Evolutionary conservation across 2,329 filamentous ascomycete species (phyloP).

Genomic region (Pezicula carpinea): DNA sequence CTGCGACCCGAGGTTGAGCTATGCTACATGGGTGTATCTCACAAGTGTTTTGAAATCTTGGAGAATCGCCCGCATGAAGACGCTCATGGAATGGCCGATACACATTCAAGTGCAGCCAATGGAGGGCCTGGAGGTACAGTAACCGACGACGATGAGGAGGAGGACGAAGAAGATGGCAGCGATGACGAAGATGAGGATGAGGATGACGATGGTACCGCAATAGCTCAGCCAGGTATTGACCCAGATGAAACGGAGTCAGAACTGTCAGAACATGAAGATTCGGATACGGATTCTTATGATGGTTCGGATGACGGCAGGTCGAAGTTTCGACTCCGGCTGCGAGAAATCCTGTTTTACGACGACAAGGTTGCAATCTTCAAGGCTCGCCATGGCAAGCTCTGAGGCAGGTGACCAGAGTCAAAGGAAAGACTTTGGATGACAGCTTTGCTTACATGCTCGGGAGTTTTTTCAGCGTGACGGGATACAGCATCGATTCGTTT

Average conservation of each 20-base stretch:
- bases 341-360: constrained; percentile 81
- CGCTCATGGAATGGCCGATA: constrained; percentile 19
- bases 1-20: constrained; percentile 71
- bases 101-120: constrained; percentile 27
- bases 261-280: constrained; percentile 39
- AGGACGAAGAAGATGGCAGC: constrained; percentile 41
- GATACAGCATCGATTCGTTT: not conserved
- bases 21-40: constrained; percentile 71
- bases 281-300: constrained; percentile 44
- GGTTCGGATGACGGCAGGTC: constrained; percentile 39
- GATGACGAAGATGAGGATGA: constrained; percentile 41
- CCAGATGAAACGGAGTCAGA: constrained; percentile 32
- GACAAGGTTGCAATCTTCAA: constrained; percentile 80
- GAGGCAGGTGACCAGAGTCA: not conserved
- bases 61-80: constrained; percentile 53
- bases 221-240: constrained; percentile 25
- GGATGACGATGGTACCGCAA: constrained; percentile 30
- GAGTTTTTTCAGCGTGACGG: not conserved
- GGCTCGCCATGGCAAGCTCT: constrained; percentile 58
- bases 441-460: not conserved
- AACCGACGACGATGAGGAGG: constrained; percentile 41
- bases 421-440: not conserved
- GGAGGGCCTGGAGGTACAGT: constrained; percentile 30
- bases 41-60: constrained; percentile 77
- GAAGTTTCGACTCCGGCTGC: constrained; percentile 51